Conservation (phyloP, 305 asterid genomes). For the Fraxinus sp. region DNA sequence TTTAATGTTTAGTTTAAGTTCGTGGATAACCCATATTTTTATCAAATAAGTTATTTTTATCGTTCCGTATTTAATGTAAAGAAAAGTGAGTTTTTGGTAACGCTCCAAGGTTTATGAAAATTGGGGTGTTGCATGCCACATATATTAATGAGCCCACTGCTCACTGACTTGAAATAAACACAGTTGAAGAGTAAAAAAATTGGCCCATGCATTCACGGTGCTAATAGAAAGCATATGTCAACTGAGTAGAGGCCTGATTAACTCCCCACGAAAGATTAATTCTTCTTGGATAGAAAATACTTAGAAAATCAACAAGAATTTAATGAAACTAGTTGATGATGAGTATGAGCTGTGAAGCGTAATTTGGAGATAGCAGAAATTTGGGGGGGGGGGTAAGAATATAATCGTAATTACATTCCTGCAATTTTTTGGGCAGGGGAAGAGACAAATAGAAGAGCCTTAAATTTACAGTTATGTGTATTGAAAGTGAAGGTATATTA, state of each 20-base stretch:
- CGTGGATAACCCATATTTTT: no score
- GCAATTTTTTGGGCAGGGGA: constrained; percentile 4
- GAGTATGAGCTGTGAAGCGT: no score
- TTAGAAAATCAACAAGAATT: constrained; percentile 6
- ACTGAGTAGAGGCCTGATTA: background rate
- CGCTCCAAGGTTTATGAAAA: no score
- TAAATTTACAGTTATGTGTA: background rate
- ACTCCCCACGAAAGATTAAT: background rate
- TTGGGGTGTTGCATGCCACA: no score
- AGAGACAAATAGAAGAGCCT: background rate
- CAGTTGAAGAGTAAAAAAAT: background rate
- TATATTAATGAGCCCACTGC: background rate
- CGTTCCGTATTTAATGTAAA: no score
- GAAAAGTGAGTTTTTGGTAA: no score
- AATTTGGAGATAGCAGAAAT: no score
- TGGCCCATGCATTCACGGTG: constrained; percentile 6
- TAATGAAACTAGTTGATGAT: background rate
- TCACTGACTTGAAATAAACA: background rate
- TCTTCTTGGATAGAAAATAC: background rate
- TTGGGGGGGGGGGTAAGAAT: background rate
- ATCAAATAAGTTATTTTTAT: no score
- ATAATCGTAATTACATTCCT: background rate
- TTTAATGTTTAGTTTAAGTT: no score
- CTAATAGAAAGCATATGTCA: constrained; percentile 13
- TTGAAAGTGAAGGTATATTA: constrained; percentile 17